Percentiles rank a stretch among this genome's conserved stretches.
Conservation (phyloP, 2,329 filamentous ascomycete genomes). For the Cladophialophora bantiana region DNA sequence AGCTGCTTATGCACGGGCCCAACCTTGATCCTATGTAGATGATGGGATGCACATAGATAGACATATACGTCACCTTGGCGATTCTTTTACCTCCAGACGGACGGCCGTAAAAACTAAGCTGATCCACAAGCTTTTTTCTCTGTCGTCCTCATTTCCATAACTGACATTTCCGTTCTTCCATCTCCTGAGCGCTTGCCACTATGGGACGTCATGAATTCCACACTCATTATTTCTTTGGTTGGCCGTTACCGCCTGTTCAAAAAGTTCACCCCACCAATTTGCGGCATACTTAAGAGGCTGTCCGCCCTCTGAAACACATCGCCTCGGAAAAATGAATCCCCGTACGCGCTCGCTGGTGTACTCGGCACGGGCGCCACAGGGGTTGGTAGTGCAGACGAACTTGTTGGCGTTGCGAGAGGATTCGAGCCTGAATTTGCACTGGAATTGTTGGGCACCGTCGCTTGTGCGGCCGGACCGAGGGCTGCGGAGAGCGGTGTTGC, state of each 20-base stretch:
- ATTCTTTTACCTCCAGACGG: background rate
- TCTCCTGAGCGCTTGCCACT: background rate
- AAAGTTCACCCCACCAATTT: constrained; percentile 32
- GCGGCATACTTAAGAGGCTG: constrained; percentile 51
- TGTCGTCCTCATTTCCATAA: background rate
- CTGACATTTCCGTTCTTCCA: background rate
- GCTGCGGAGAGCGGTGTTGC: constrained; percentile 91
- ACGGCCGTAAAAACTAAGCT: background rate
- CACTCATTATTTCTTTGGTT: background rate
- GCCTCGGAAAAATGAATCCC: constrained; percentile 57
- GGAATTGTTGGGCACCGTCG: constrained; percentile 73
- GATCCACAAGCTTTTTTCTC: background rate
- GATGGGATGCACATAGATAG: too few species aligned
- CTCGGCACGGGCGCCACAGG: constrained; percentile 46
- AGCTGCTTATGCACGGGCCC: too few species aligned
- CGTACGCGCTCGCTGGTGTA: constrained; percentile 55
- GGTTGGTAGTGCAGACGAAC: constrained; percentile 16
- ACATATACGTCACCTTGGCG: too few species aligned
- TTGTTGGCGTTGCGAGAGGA: constrained; percentile 11
- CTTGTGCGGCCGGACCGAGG: constrained; percentile 86
- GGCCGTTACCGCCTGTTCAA: constrained; percentile 27
- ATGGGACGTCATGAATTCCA: background rate
- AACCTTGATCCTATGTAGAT: too few species aligned
- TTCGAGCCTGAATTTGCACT: background rate
- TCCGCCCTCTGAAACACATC: constrained; percentile 59